phyloP scores from a whole-genome alignment of 1,284 basidiomycete genomes.

The Microbotryum scabiosae region DNA sequence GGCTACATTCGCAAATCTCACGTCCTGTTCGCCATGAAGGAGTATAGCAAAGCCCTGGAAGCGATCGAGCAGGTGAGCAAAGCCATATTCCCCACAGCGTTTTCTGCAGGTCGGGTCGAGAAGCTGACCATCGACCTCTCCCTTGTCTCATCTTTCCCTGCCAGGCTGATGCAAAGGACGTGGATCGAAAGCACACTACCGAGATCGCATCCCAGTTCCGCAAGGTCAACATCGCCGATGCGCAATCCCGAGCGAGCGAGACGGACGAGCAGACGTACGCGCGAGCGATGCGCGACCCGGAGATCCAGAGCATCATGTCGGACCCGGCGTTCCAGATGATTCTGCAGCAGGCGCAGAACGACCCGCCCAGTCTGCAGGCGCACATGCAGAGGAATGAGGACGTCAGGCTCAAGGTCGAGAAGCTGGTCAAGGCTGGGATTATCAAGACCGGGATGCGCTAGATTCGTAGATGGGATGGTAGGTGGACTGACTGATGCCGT shows the following conservation, averaged over 20 bases:
- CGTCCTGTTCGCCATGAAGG: constrained; percentile 83
- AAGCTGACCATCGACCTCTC: not conserved
- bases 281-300: constrained; percentile 94
- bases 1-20: constrained; percentile 91
- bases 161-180: constrained; percentile 62
- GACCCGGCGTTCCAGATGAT: constrained; percentile 85
- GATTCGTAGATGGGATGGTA: no score
- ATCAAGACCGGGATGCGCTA: no score
- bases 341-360: constrained; percentile 82
- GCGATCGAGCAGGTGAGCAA: constrained; percentile 53
- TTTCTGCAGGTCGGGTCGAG: not conserved
- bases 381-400: constrained; percentile 87
- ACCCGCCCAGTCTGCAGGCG: constrained; percentile 83
- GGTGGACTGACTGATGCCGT: no score
- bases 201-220: constrained; percentile 72
- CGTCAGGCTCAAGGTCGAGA: constrained; percentile 76
- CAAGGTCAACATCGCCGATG: constrained; percentile 74
- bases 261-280: constrained; percentile 86
- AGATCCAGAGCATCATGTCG: constrained; percentile 69
- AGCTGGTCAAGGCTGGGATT: constrained; percentile 52
- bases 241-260: constrained; percentile 73
- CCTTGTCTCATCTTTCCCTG: not conserved
- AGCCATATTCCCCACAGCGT: not conserved
- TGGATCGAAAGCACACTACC: constrained; percentile 62
- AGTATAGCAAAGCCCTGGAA: constrained; percentile 77